These are phyloP conservation scores for Erucastrum elatum DNA, from an alignment of 345 rosid species.

Conservation along the genomic window DNA sequence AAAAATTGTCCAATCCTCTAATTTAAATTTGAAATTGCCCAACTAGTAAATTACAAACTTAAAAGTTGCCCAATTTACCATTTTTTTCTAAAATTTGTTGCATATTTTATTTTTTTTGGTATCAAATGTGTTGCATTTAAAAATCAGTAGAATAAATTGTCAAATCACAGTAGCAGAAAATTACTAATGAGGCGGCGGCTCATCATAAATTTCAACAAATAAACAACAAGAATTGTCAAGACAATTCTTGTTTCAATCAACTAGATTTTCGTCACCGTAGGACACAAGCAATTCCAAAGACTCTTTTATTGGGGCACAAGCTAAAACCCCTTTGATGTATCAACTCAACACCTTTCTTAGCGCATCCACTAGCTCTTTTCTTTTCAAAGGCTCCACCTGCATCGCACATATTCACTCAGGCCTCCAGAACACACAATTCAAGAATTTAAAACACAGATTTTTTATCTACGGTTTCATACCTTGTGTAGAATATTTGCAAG, in stretches of 20 bases:
- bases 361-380: constrained; percentile 51
- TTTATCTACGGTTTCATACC: constrained; percentile 43
- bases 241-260: background rate
- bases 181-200: background rate
- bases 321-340: constrained; percentile 9
- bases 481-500: constrained; percentile 81
- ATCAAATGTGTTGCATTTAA: no score
- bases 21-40: no score
- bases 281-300: background rate
- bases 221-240: background rate
- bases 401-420: constrained; percentile 31
- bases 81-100: no score
- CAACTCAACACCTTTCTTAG: constrained; percentile 60
- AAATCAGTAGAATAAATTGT: background rate
- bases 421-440: background rate
- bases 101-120: no score
- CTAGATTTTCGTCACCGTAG: background rate
- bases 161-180: background rate
- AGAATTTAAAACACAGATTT: background rate
- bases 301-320: constrained; percentile 12
- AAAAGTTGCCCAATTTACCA: no score
- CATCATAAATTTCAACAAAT: background rate
- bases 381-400: constrained; percentile 83
- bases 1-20: no score
- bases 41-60: no score